phyloP scores from a whole-genome alignment of 2,329 filamentous ascomycete species.

The Drechslera avenae region DNA sequence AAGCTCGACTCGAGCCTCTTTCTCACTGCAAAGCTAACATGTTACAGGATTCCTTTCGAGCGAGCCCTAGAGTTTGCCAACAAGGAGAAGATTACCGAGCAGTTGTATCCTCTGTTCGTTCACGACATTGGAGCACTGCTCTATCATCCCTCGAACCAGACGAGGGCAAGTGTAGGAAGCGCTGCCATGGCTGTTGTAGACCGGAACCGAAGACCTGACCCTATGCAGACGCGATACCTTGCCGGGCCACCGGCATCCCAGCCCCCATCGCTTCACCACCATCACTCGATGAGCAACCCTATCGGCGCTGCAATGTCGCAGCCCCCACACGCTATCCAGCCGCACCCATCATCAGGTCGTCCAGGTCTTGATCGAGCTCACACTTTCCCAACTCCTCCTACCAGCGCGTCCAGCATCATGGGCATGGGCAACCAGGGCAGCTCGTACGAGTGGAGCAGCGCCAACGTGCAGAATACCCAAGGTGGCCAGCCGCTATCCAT shows the following conservation, averaged over 20 bases:
- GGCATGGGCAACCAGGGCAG: slow-evolving; percentile 73
- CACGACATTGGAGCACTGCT: slow-evolving; percentile 94
- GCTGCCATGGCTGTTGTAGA: slow-evolving; percentile 77
- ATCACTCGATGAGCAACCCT: slow-evolving; percentile 68
- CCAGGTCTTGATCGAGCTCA: slow-evolving; percentile 79
- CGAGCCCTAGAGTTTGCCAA: slow-evolving; percentile 98
- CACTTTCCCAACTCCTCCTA: slow-evolving; percentile 91
- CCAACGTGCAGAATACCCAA: slow-evolving; percentile 52
- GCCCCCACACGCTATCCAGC: slow-evolving; percentile 66
- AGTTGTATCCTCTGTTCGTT: slow-evolving; percentile 93
- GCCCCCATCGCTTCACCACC: slow-evolving; percentile 74
- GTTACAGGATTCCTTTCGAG: slow-evolving; percentile 89
- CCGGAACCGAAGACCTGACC: slow-evolving; percentile 54
- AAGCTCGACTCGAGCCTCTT: slow-evolving; percentile 3
- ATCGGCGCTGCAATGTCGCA: slow-evolving; percentile 68
- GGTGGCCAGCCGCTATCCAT: slow-evolving; percentile 77
- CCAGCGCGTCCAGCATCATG: slow-evolving; percentile 87
- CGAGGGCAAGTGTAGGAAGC: slow-evolving; percentile 74
- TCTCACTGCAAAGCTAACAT: slow-evolving; percentile 11
- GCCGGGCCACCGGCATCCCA: slow-evolving; percentile 63
- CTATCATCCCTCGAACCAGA: slow-evolving; percentile 91
- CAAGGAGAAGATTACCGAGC: slow-evolving; percentile 98
- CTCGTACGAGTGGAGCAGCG: slow-evolving; percentile 77
- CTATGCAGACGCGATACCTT: slow-evolving; percentile 58
- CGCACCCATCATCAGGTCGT: slow-evolving; percentile 63